phyloP scores from a whole-genome alignment of 2,329 filamentous ascomycete genomes.

The Rutstroemia sp. region DNA sequence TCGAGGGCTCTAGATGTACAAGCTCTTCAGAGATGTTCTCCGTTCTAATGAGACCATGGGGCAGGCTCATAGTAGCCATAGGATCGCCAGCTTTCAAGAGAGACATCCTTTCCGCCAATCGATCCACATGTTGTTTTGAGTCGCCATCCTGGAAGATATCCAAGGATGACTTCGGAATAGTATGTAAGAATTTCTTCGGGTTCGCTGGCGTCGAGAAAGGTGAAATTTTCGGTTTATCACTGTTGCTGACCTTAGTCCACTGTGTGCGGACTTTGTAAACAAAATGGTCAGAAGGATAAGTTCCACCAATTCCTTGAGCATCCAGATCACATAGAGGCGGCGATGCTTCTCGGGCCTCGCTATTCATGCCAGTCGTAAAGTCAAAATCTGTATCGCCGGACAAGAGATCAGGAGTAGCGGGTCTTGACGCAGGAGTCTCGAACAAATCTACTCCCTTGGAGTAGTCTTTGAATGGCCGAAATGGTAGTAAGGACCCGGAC shows the following conservation, averaged over 20 bases:
- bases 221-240: constrained; percentile 8
- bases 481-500: constrained; percentile 19
- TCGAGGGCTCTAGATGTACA: constrained; percentile 1
- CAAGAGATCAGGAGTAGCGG: constrained; percentile 20
- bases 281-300: constrained; percentile 58
- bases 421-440: constrained; percentile 13
- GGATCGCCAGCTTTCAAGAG: constrained; percentile 3
- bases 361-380: constrained; percentile 20
- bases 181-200: constrained; percentile 14
- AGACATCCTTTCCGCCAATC: constrained; percentile 5
- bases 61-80: background rate
- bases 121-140: background rate
- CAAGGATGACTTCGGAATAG: constrained; percentile 14
- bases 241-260: constrained; percentile 5
- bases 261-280: constrained; percentile 41
- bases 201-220: constrained; percentile 12
- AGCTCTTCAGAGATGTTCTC: background rate
- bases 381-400: constrained; percentile 24
- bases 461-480: constrained; percentile 42
- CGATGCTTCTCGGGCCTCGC: background rate
- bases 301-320: constrained; percentile 51
- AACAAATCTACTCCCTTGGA: constrained; percentile 18
- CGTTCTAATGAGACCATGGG: background rate
- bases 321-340: constrained; percentile 35
- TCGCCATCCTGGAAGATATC: constrained; percentile 11